Evolutionary conservation across 2,329 filamentous ascomycete species (phyloP).

Genomic region (Bipolaris gigantea): DNA sequence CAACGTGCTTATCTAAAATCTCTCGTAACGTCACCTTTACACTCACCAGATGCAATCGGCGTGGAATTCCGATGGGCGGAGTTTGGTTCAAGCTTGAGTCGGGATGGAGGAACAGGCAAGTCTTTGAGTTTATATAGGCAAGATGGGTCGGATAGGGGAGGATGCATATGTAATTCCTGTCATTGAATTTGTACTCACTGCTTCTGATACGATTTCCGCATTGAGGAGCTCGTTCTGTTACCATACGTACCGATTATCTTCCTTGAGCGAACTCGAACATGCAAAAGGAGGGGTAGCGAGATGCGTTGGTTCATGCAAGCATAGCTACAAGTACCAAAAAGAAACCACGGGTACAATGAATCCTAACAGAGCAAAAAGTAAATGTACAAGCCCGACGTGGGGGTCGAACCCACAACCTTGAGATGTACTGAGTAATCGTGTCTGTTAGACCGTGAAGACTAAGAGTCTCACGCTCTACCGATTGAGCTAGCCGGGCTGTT

Average conservation of each 20-base stretch:
- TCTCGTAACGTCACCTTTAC: no score
- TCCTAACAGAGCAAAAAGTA: background rate
- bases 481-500: conserved; percentile 36
- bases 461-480: conserved; percentile 49
- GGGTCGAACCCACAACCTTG: conserved; percentile 17
- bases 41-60: no score
- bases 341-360: background rate
- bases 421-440: conserved; percentile 23
- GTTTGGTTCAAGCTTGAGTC: no score
- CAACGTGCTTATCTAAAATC: no score
- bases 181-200: background rate
- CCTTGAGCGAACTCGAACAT: no score
- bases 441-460: conserved; percentile 22
- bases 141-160: background rate
- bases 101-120: no score
- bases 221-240: no score
- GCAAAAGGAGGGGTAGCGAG: background rate
- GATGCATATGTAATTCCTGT: background rate
- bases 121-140: no score
- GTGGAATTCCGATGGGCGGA: no score
- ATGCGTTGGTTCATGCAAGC: background rate
- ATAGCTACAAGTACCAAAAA: background rate
- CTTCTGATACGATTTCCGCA: no score
- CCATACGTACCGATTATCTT: no score
- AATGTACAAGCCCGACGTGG: conserved; percentile 12